Percentiles rank a stretch among this genome's conserved stretches.
Conservation (phyloP, 2,329 filamentous ascomycete species). For the Fusarium austroafricanum region DNA sequence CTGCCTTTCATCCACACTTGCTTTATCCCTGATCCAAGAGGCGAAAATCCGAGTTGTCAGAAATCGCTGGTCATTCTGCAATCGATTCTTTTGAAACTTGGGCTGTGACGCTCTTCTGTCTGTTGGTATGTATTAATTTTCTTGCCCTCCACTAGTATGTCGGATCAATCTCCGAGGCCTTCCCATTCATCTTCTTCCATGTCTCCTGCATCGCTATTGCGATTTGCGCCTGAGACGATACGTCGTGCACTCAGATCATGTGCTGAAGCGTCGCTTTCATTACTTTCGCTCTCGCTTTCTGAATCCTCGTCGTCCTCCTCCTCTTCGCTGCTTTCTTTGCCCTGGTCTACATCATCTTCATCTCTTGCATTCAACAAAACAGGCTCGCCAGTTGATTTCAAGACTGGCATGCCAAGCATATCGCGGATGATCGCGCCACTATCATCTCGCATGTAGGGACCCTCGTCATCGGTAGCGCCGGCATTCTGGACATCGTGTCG, state of each 20-base stretch:
- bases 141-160: slow-evolving; percentile 4
- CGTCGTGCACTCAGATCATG: slow-evolving; percentile 16
- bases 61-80: background rate
- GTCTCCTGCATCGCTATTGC: slow-evolving; percentile 20
- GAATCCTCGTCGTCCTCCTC: slow-evolving; percentile 21
- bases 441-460: slow-evolving; percentile 66
- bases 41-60: background rate
- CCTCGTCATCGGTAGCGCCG: slow-evolving; percentile 50
- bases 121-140: background rate
- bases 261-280: slow-evolving; percentile 8
- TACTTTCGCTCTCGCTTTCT: slow-evolving; percentile 13
- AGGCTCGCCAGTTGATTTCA: slow-evolving; percentile 51
- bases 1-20: slow-evolving; percentile 3
- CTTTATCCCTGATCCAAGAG: background rate
- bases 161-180: slow-evolving; percentile 42
- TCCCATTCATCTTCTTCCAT: slow-evolving; percentile 44
- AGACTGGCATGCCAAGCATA: slow-evolving; percentile 53
- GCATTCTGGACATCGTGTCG: slow-evolving; percentile 41
- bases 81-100: background rate
- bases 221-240: slow-evolving; percentile 16
- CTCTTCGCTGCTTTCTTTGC: slow-evolving; percentile 24
- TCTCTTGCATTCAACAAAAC: slow-evolving; percentile 44
- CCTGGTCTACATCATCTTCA: slow-evolving; percentile 34
- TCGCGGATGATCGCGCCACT: slow-evolving; percentile 63
- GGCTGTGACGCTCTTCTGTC: background rate